A percentile compares a stretch with the other conserved stretches of the same genome.
These are phyloP conservation scores for Nicotiana benthamiana DNA, from an alignment of 257 asterid species.

Conservation along the genomic window DNA sequence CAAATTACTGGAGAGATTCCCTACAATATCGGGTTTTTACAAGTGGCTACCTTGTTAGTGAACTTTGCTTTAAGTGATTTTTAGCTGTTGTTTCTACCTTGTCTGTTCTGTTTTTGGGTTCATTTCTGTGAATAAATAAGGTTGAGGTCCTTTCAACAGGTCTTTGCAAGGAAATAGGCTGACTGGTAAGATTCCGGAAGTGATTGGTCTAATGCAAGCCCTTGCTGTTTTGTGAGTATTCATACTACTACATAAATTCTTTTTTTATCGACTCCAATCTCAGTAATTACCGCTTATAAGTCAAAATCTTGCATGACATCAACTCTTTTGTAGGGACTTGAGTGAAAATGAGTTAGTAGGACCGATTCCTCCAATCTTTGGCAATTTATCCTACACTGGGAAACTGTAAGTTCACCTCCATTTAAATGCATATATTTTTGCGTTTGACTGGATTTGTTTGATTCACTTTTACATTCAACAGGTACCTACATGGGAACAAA, in stretches of 20 bases:
- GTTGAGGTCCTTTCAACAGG: conserved; percentile 25
- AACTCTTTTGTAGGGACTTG: conserved; percentile 55
- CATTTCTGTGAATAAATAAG: neutral
- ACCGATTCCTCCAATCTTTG: conserved; percentile 74
- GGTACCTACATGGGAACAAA: conserved; percentile 97
- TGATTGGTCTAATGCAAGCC: conserved; percentile 97
- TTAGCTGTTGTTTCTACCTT: neutral
- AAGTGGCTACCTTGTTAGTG: conserved; percentile 96
- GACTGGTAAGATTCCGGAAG: conserved; percentile 89
- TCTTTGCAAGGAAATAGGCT: conserved; percentile 92
- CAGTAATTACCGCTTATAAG: neutral
- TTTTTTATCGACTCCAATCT: neutral
- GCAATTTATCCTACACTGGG: conserved; percentile 94
- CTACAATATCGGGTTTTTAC: conserved; percentile 88
- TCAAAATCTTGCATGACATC: neutral
- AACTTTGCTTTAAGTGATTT: neutral
- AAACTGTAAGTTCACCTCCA: conserved; percentile 56
- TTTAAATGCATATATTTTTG: neutral
- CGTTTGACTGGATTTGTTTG: neutral
- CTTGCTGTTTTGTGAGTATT: conserved; percentile 92
- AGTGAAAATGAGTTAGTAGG: conserved; percentile 91
- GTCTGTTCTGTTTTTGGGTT: neutral
- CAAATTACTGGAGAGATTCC: conserved; percentile 93
- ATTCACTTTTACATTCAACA: conserved; percentile 11
- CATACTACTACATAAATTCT: neutral